Conservation (phyloP, 768 basidiomycete genomes). For the Lentinula boryana region DNA sequence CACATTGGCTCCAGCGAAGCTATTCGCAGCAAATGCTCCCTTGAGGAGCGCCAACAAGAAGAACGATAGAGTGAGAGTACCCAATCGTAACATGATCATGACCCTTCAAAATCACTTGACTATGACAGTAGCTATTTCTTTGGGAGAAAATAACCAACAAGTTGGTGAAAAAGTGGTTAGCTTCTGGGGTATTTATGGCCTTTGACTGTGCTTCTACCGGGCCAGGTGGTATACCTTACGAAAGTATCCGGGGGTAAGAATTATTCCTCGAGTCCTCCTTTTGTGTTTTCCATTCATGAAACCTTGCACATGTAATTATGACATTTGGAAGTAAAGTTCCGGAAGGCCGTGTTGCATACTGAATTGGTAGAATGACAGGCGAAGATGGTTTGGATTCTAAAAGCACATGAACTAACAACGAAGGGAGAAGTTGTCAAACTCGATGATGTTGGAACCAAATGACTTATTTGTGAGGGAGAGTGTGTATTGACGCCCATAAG, state of each 20-base stretch:
- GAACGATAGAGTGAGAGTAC: background rate
- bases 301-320: background rate
- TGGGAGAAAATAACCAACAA: background rate
- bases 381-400: too few relatives aligned
- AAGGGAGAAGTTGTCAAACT: too few relatives aligned
- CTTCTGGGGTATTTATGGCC: background rate
- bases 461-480: too few relatives aligned
- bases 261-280: background rate
- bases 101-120: background rate
- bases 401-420: background rate
- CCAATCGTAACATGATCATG: background rate
- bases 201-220: background rate
- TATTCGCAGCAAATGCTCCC: background rate
- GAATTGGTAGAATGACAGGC: background rate
- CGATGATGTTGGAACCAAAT: too few relatives aligned
- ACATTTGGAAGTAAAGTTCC: background rate
- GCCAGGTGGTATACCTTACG: background rate
- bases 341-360: background rate
- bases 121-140: background rate
- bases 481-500: too few relatives aligned
- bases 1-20: slow-evolving; percentile 8
- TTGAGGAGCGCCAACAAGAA: background rate
- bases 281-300: too few relatives aligned
- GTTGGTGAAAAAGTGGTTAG: too few relatives aligned
- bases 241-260: background rate